A percentile compares a stretch with the other conserved stretches of the same genome.
Conservation (phyloP, 768 basidiomycete species). For the Thelephora ganbajun region DNA sequence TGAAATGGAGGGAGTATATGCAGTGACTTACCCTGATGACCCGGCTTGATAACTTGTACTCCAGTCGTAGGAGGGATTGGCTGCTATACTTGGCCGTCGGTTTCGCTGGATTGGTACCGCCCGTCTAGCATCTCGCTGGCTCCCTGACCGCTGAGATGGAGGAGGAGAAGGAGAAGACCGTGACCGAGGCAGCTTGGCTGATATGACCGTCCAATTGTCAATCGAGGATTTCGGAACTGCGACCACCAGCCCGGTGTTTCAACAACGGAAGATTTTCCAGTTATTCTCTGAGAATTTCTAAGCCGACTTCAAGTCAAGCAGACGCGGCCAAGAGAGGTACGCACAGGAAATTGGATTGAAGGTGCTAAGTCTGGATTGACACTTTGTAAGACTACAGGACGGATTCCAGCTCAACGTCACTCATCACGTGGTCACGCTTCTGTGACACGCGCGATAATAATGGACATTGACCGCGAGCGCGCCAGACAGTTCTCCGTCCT, state of each 20-base stretch:
- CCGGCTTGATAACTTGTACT: constrained; percentile 84
- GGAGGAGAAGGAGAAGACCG: constrained; percentile 67
- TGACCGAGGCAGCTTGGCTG: constrained; percentile 64
- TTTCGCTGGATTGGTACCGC: constrained; percentile 21
- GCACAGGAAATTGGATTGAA: too few species aligned
- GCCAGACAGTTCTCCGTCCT: background rate
- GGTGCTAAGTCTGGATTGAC: too few species aligned
- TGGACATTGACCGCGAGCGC: too few species aligned
- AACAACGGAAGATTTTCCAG: too few species aligned
- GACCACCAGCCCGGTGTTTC: too few species aligned
- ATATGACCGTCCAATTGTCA: constrained; percentile 4
- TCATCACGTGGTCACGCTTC: too few species aligned
- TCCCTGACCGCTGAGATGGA: constrained; percentile 34
- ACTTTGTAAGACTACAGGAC: too few species aligned
- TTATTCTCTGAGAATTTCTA: too few species aligned
- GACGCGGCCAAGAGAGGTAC: too few species aligned
- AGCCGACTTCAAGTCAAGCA: too few species aligned
- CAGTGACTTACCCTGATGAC: constrained; percentile 51
- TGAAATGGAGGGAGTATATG: background rate
- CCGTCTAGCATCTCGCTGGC: constrained; percentile 35
- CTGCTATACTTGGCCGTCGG: constrained; percentile 18
- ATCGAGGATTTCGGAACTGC: too few species aligned
- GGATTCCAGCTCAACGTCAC: background rate
- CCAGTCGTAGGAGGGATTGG: constrained; percentile 38
- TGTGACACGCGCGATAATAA: too few species aligned